Base-by-base conservation (phyloP, 306 rosid genomes). In the Pyrus communis region DNA sequence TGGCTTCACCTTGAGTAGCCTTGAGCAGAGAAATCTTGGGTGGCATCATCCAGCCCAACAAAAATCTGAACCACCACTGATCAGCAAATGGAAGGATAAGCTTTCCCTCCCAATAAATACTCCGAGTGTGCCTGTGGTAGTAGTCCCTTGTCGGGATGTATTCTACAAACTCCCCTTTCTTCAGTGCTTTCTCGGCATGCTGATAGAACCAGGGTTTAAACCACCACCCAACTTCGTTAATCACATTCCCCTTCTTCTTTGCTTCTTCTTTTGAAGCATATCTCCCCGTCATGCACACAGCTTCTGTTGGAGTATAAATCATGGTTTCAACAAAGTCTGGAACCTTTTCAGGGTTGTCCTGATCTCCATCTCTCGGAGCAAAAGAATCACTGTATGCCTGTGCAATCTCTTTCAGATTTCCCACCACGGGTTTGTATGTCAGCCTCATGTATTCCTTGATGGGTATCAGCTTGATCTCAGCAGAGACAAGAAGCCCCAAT, bases 1-100 rank as follows among this genome's bases (percentile, higher is more conserved):
- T 87, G 35, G 97, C 96, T 76, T 95, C 98, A 65, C 98, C 98
- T 83, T 95, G 98, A 76, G 98, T 95, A 67, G 98, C 98, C 87
- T 95, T 95, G 71, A 95, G 96, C 62, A 95, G 85, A 79, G 98
- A 89, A 79, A 95, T 93, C 90, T 92, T 95, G 40, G 98, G 98
- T 19, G 98, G 98, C 98, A 95, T 95, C 91, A 92, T 64, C 98
- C 98, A 95, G 63, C 98, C 98, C 55, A 92, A 30, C 59, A 95
- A 87, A 81, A 76, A 89, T 87, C 98, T 86, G 77, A 95, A 95
- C 97, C 98, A 92, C 59, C 70, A 90, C 71, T 95, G 98, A 83
- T 95, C 98, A 19, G 85, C 98, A 67, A 95, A 95, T 5, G 98
- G 97, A 76, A 95, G 96, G 80, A 95, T 95, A 77, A 95, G 98